A percentile compares a stretch with the other conserved stretches of the same genome.
These are phyloP conservation scores for Colletotrichum eremochloae DNA, from an alignment of 2,329 filamentous ascomycete genomes.

Conservation along the genomic window DNA sequence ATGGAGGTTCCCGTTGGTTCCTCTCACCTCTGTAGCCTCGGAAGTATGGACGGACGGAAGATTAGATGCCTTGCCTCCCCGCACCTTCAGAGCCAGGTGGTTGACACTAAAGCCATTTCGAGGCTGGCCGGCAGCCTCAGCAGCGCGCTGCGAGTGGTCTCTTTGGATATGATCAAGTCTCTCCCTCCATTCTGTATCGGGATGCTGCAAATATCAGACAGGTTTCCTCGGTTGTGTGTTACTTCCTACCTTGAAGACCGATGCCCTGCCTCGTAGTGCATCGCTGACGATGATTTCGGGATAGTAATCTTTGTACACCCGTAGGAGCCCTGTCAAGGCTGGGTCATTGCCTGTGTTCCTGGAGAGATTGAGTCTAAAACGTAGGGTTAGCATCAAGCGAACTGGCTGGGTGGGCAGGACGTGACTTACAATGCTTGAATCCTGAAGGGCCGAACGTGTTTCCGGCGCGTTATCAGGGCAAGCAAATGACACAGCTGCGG, in stretches of 20 bases:
- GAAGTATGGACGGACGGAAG: slow-evolving; percentile 81
- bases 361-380: slow-evolving; percentile 66
- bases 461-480: slow-evolving; percentile 82
- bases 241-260: slow-evolving; percentile 68
- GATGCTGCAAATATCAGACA: slow-evolving; percentile 67
- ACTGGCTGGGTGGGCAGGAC: background rate
- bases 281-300: slow-evolving; percentile 88
- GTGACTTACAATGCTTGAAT: slow-evolving; percentile 78
- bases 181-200: slow-evolving; percentile 81
- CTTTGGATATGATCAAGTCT: slow-evolving; percentile 77
- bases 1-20: background rate
- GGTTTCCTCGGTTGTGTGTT: slow-evolving; percentile 11
- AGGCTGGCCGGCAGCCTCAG: slow-evolving; percentile 51
- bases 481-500: slow-evolving; percentile 80
- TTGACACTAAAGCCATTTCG: slow-evolving; percentile 74
- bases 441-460: slow-evolving; percentile 85
- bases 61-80: slow-evolving; percentile 62
- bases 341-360: slow-evolving; percentile 79
- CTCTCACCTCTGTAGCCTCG: slow-evolving; percentile 74
- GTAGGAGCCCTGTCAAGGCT: slow-evolving; percentile 78
- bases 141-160: slow-evolving; percentile 62
- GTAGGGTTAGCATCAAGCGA: slow-evolving; percentile 8
- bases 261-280: slow-evolving; percentile 70
- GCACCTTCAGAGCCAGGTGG: slow-evolving; percentile 56
- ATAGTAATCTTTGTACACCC: slow-evolving; percentile 92